A percentile compares a stretch with the other conserved stretches of the same genome.
phyloP scores from a whole-genome alignment of 768 basidiomycete species.

The Phylloporus arenicola region DNA sequence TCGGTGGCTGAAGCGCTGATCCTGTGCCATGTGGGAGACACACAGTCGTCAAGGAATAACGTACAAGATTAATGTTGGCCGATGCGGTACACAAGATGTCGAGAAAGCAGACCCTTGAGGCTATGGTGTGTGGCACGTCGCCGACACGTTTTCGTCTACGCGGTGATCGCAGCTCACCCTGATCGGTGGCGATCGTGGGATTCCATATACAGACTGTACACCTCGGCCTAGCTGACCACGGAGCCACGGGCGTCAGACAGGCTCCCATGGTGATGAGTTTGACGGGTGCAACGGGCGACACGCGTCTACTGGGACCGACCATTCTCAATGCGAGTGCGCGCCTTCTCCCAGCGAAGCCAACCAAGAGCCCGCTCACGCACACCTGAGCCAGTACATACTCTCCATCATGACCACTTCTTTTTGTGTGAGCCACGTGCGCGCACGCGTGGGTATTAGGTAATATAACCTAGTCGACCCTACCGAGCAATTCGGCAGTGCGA shows the following conservation, averaged over 20 bases:
- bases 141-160: slow-evolving; percentile 27
- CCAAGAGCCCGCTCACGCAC: background rate
- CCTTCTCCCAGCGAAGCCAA: background rate
- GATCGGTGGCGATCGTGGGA: slow-evolving; percentile 19
- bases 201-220: background rate
- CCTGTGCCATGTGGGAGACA: slow-evolving; percentile 3
- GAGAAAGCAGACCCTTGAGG: slow-evolving; percentile 11
- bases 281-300: slow-evolving; percentile 11
- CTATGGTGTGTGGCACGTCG: slow-evolving; percentile 6
- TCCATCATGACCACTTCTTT: background rate
- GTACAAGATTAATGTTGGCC: slow-evolving; percentile 2
- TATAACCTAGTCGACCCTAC: background rate
- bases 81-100: slow-evolving; percentile 1
- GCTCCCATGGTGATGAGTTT: slow-evolving; percentile 23
- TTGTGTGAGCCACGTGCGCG: slow-evolving; percentile 6
- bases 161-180: slow-evolving; percentile 12
- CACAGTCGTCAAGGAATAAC: background rate
- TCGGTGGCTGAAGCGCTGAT: background rate
- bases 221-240: slow-evolving; percentile 4
- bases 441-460: slow-evolving; percentile 1
- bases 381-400: background rate
- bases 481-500: slow-evolving; percentile 18
- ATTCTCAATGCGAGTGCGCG: background rate
- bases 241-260: slow-evolving; percentile 10
- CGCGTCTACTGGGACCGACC: background rate